Base-by-base conservation (phyloP, 495 filamentous ascomycete genomes). In the Tetracladium setigerum region DNA sequence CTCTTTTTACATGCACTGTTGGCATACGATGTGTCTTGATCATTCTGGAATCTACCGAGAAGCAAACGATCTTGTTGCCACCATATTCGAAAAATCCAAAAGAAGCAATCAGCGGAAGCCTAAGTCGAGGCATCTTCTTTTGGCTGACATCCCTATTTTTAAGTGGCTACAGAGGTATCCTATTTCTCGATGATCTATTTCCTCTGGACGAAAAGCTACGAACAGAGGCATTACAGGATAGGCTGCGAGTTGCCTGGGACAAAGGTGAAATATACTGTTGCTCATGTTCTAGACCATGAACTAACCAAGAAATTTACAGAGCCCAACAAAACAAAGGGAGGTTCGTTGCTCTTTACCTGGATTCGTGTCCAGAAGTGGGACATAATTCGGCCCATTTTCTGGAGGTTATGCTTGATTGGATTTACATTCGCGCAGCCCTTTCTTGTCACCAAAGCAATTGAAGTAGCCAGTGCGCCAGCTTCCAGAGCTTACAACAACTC, bases 351-450 rank as follows among this genome's bases (percentile, higher is more conserved):
- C 76, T 34, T 51, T 53, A 5, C 53, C 64, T 9, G 62, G 49
- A 4, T 51, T 77, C 40, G 62, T 62, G 35, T 63, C 60, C n/a
- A 59, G 72, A 30, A 38, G 32, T 48, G 45, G 44, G n/a, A n/a
- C 2, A 15, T 45, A 0, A 15, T 44, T 15, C 12, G 5, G 2
- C 13, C 17, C 5, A 16, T 46, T 15, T 35, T 60, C 31, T 72
- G 78, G 0, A 55, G 77, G 37, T 48, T 68, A 0, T 67, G 55
- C 22, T 62, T 73, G 1, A 72, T 72, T 12, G 79, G 60, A 1
- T 80, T 87, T 52, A 77, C 68, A 15, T 77, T 82, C 38, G 74
- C 72, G 44, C 82, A 86, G 52, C 83, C 83, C 1, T 72, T 86
- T 41, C 68, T 88, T 4, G 58, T 67, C 40, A 49, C 39, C 17